phyloP scores from a whole-genome alignment of 2,329 filamentous ascomycete genomes.

The Microdochium nivale region DNA sequence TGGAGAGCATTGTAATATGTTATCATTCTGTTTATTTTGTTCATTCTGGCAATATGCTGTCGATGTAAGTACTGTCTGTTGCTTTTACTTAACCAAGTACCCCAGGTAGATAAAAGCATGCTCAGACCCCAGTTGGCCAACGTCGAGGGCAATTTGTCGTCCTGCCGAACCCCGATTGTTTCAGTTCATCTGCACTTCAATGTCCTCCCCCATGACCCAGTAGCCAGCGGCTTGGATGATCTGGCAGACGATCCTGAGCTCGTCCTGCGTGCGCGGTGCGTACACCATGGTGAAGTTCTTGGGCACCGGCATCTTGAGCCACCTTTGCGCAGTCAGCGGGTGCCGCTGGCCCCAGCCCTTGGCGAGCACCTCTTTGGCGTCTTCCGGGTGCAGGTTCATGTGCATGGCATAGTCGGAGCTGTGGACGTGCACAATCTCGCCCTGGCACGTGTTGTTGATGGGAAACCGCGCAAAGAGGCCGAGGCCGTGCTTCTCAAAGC shows the following conservation, averaged over 20 bases:
- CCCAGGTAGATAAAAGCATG: too few species aligned
- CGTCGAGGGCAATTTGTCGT: too few species aligned
- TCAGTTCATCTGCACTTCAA: background rate
- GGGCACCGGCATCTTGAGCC: conserved; percentile 61
- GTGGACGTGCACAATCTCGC: conserved; percentile 79
- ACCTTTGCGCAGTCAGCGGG: conserved; percentile 57
- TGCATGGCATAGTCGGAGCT: conserved; percentile 70
- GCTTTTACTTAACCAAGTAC: too few species aligned
- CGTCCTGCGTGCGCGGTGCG: conserved; percentile 57
- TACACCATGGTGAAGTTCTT: conserved; percentile 75
- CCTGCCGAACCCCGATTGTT: too few species aligned
- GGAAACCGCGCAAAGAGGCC: conserved; percentile 63
- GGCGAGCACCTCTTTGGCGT: conserved; percentile 62
- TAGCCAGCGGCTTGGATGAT: conserved; percentile 70
- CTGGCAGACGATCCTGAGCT: conserved; percentile 56
- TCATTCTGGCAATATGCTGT: too few species aligned
- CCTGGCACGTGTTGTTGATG: conserved; percentile 62
- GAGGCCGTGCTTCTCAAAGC: conserved; percentile 74
- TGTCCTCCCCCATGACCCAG: conserved; percentile 44
- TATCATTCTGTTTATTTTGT: too few species aligned
- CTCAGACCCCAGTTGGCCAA: too few species aligned
- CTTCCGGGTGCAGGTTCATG: conserved; percentile 70
- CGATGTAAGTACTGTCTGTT: too few species aligned
- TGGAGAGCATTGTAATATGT: too few species aligned
- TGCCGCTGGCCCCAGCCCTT: conserved; percentile 73